Evolutionary conservation across 352 stramenopile genomes (phyloP).

Genomic region (Phytophthora rubi): DNA sequence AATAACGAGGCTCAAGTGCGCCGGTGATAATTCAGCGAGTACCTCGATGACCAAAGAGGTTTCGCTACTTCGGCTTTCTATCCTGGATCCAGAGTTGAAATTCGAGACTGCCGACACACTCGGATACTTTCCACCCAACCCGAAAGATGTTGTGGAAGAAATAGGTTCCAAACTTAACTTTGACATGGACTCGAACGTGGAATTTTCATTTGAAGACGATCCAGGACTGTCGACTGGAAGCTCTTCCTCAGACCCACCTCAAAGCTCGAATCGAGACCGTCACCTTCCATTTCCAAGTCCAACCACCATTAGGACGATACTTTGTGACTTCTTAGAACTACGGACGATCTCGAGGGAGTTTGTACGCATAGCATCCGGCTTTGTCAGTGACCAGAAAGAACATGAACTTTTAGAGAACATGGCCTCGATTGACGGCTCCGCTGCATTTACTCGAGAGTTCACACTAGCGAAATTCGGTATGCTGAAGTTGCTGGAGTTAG

Average conservation of each 20-base stretch:
- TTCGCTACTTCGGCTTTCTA: constrained; percentile 56
- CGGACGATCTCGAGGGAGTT: constrained; percentile 68
- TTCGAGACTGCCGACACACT: constrained; percentile 91
- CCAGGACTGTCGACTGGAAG: not conserved
- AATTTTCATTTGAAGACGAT: constrained; percentile 46
- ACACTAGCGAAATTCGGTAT: constrained; percentile 73
- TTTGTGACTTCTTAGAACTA: constrained; percentile 93
- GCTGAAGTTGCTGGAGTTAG: constrained; percentile 75
- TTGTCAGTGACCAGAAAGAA: constrained; percentile 49
- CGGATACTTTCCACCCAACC: constrained; percentile 83
- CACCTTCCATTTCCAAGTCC: constrained; percentile 90
- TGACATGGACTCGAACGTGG: constrained; percentile 86
- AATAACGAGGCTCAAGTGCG: constrained; percentile 8
- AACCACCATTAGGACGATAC: constrained; percentile 86
- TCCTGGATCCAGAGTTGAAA: constrained; percentile 53
- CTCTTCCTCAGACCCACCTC: not conserved
- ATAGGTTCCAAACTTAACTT: constrained; percentile 76
- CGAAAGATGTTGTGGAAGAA: constrained; percentile 58
- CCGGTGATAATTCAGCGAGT: not conserved
- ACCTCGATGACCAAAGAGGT: constrained; percentile 17
- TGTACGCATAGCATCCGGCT: constrained; percentile 58
- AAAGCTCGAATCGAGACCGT: not conserved
- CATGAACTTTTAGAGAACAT: constrained; percentile 53
- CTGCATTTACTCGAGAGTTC: constrained; percentile 86
- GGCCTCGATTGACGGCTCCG: constrained; percentile 69